Base-by-base conservation (phyloP, 257 asterid genomes). In the Solanum commersonii region DNA sequence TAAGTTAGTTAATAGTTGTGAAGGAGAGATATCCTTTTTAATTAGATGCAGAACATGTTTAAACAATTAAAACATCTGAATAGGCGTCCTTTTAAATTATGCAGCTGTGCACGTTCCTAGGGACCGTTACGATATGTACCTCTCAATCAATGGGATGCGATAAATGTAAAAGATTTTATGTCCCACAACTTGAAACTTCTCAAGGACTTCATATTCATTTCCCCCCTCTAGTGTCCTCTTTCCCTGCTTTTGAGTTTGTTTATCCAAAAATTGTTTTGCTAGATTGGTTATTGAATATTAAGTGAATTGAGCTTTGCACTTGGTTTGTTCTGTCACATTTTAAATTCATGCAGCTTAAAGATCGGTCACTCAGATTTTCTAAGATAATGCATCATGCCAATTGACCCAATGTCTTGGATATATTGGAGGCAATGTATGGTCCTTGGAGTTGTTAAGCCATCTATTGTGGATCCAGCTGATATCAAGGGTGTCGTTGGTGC, bases 331-430 rank as follows among this genome's bases (percentile, higher is more conserved):
- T 27, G 82, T 87, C 91, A 95, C 95, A 94, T 93, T 96, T 52
- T 96, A 94, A 86, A 91, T 96, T 87, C 2, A 96, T 95, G 98
- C 94, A 90, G 90, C 92, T 96, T 3, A 89, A 95, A 91, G 94
- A 89, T 18, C 78, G 94, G 78, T 88, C 93, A 20, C 95, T 93
- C 65, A 35, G 52, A 74, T 97, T 97, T 86, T 94, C 98, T 2
- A 88, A 86, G 18, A 95, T 96, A 42, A 94, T 97, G 8, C 98
- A 93, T 90, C 98, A 94, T 38, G 96, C 99, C 42, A 91, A 90
- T 60, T 93, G 77, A 95, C 98, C n/a, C 95, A 96, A 77, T 95
- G 98, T 89, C 92, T 95, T 6, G 98, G 98, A 77, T 93, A 96
- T 18, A 90, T 95, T 20, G 96, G 98, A 46, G 96, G 93, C 87